Evolutionary conservation across 2,329 filamentous ascomycete genomes (phyloP).

Genomic region (Pseudogymnoascus sp.): DNA sequence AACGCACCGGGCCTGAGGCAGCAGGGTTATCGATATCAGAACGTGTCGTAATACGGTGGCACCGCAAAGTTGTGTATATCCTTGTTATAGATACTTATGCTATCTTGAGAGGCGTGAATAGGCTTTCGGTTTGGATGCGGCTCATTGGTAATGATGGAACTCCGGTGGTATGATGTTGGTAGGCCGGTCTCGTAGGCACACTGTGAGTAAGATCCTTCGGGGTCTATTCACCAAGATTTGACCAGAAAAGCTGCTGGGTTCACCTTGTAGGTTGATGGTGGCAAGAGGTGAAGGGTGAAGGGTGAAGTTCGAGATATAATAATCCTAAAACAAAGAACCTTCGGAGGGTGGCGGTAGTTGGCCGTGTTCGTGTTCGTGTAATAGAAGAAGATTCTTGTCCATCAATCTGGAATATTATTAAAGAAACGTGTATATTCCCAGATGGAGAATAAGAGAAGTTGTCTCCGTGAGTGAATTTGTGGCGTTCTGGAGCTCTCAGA

Average conservation of each 20-base stretch:
- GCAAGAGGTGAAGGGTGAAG: background rate
- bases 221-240: background rate
- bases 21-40: background rate
- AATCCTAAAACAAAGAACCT: background rate
- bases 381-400: too few relatives aligned
- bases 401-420: background rate
- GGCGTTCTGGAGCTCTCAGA: background rate
- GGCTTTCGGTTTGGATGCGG: background rate
- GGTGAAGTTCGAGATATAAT: background rate
- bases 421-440: background rate
- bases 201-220: background rate
- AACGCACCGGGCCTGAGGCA: background rate
- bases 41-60: background rate
- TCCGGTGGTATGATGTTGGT: background rate
- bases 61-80: background rate
- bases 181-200: background rate
- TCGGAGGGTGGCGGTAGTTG: background rate
- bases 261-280: background rate
- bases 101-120: slow-evolving; percentile 2
- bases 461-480: background rate
- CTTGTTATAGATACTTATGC: background rate
- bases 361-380: background rate
- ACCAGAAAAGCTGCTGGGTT: background rate
- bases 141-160: background rate
- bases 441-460: background rate